A percentile compares a stretch with the other conserved stretches of the same genome.
These are phyloP conservation scores for Syncephalastrum sp. DNA, from an alignment of 371 early-diverging fungal species.

Conservation along the genomic window DNA sequence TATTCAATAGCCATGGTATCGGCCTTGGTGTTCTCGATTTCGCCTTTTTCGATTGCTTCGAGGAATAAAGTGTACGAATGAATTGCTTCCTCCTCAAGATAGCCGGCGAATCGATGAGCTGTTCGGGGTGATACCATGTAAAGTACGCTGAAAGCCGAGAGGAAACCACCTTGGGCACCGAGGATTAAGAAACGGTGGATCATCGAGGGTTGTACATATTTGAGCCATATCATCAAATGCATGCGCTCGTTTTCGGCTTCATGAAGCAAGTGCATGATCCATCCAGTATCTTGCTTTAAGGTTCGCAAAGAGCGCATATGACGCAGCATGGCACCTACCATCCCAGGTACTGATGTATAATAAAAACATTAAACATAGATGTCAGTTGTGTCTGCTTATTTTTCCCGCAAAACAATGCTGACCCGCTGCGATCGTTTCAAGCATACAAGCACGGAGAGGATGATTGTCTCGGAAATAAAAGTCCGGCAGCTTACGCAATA, in stretches of 20 bases:
- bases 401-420: no score
- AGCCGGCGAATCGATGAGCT: conserved; percentile 81
- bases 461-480: conserved; percentile 70
- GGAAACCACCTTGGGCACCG: conserved; percentile 84
- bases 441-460: conserved; percentile 69
- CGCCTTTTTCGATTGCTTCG: conserved; percentile 83
- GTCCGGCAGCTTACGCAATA: conserved; percentile 64
- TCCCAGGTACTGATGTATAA: conserved; percentile 69
- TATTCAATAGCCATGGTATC: conserved; percentile 85
- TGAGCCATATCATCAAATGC: conserved; percentile 91
- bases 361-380: background rate
- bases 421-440: conserved; percentile 66
- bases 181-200: conserved; percentile 67
- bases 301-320: conserved; percentile 85
- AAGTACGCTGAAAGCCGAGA: conserved; percentile 82
- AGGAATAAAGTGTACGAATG: conserved; percentile 90
- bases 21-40: conserved; percentile 65
- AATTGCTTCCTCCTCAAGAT: conserved; percentile 92
- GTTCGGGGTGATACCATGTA: conserved; percentile 83
- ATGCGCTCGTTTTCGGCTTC: conserved; percentile 86
- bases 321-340: conserved; percentile 84
- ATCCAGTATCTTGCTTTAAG: conserved; percentile 83
- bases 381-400: background rate
- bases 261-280: conserved; percentile 82
- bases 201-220: conserved; percentile 66